Conservation (phyloP, 352 stramenopile genomes). For the Peronospora destructor region DNA sequence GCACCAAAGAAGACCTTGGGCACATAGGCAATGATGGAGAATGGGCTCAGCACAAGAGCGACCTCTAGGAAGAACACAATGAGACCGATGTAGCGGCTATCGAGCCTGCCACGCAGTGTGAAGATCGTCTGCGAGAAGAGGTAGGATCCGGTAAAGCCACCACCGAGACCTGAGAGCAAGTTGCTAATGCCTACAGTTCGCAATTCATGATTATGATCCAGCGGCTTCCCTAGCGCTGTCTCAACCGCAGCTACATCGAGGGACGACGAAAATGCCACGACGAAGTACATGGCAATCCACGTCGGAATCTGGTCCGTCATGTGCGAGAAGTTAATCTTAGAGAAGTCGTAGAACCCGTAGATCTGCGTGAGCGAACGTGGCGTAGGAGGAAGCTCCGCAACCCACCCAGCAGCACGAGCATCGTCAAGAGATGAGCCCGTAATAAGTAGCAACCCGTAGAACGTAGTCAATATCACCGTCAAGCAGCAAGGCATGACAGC, state of each 20-base stretch:
- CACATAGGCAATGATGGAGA: constrained; percentile 93
- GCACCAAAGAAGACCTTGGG: constrained; percentile 97
- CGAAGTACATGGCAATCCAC: constrained; percentile 96
- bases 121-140: constrained; percentile 98
- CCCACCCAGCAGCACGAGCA: constrained; percentile 88
- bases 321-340: constrained; percentile 50
- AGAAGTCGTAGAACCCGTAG: constrained; percentile 76
- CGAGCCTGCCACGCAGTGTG: constrained; percentile 69
- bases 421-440: constrained; percentile 80
- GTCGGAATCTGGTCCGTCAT: constrained; percentile 77
- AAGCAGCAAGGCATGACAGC: constrained; percentile 86
- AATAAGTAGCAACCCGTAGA: constrained; percentile 74
- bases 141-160: constrained; percentile 97
- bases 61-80: constrained; percentile 77
- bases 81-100: constrained; percentile 62
- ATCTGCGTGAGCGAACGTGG: constrained; percentile 62
- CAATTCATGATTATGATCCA: constrained; percentile 95
- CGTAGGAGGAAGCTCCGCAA: constrained; percentile 65
- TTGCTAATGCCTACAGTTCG: constrained; percentile 95
- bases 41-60: constrained; percentile 76
- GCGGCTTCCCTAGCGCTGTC: constrained; percentile 89
- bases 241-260: constrained; percentile 97
- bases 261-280: constrained; percentile 96
- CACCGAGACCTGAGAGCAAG: constrained; percentile 90
- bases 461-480: constrained; percentile 77